phyloP scores from a whole-genome alignment of 208 protist species.

The Phytomonas sp. region DNA sequence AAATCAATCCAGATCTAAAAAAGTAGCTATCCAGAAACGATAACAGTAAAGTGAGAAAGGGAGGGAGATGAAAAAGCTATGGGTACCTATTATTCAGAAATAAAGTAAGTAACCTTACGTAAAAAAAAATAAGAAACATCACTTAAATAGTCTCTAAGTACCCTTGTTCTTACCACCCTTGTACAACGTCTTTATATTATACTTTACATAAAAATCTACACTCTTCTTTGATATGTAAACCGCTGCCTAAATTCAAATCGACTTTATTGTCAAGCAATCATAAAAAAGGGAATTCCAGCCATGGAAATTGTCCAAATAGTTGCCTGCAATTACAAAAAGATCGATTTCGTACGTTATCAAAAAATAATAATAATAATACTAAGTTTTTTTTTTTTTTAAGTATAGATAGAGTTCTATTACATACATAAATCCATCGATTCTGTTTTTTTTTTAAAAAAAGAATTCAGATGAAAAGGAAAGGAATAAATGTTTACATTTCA shows the following conservation, averaged over 20 bases:
- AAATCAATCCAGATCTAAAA: background rate
- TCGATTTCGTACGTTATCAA: background rate
- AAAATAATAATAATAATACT: background rate
- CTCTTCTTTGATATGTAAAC: background rate
- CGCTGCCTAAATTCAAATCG: background rate
- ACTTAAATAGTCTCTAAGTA: background rate
- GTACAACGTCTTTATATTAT: background rate
- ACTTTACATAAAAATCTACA: background rate
- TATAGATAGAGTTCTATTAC: background rate
- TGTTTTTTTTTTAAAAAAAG: constrained; percentile 5
- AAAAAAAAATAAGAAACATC: background rate
- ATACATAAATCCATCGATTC: constrained; percentile 1
- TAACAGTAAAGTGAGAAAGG: background rate
- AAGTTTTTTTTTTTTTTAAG: background rate
- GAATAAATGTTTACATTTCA: background rate
- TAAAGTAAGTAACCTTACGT: background rate
- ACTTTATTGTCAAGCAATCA: background rate
- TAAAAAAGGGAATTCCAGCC: background rate
- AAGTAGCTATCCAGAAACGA: background rate
- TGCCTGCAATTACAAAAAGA: background rate
- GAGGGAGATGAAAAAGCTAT: background rate
- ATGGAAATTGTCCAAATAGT: background rate
- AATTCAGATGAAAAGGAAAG: background rate
- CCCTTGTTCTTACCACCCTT: background rate
- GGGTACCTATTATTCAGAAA: background rate